Conservation (phyloP, 2,329 filamentous ascomycete genomes). For the Phialophora chinensis region DNA sequence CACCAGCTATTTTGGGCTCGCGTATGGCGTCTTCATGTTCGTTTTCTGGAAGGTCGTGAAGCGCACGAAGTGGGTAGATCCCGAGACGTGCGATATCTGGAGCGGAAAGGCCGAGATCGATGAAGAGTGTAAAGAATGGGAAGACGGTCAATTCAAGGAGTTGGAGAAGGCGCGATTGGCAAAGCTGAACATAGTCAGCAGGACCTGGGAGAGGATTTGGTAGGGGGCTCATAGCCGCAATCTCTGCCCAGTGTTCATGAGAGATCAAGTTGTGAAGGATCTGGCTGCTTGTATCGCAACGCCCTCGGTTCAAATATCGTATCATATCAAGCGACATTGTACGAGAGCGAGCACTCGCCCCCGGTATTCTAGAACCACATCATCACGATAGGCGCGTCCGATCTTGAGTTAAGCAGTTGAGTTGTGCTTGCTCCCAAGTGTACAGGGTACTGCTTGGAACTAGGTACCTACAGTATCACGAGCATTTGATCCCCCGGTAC, state of each 20-base stretch:
- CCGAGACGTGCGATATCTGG: conserved; percentile 41
- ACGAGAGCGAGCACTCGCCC: not conserved
- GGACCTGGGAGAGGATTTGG: conserved; percentile 43
- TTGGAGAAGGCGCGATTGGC: conserved; percentile 42
- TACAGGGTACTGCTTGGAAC: no score
- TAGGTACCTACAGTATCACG: no score
- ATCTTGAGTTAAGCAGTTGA: no score
- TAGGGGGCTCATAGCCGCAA: not conserved
- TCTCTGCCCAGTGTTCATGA: not conserved
- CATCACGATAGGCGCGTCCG: not conserved
- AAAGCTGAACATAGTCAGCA: conserved; percentile 41
- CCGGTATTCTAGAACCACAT: not conserved
- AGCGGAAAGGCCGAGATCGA: conserved; percentile 46
- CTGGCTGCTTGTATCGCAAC: not conserved
- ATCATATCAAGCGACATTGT: not conserved
- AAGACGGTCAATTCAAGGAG: conserved; percentile 44
- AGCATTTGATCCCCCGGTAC: no score
- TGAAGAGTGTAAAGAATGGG: conserved; percentile 45
- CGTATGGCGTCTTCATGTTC: conserved; percentile 52
- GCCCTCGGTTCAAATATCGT: not conserved
- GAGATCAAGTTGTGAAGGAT: not conserved
- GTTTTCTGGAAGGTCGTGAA: conserved; percentile 46
- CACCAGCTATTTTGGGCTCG: conserved; percentile 57
- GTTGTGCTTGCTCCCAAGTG: not conserved
- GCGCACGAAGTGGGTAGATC: conserved; percentile 42